Base-by-base conservation (phyloP, 1,139 yeast species). In the Debaryomyces coudertii region DNA sequence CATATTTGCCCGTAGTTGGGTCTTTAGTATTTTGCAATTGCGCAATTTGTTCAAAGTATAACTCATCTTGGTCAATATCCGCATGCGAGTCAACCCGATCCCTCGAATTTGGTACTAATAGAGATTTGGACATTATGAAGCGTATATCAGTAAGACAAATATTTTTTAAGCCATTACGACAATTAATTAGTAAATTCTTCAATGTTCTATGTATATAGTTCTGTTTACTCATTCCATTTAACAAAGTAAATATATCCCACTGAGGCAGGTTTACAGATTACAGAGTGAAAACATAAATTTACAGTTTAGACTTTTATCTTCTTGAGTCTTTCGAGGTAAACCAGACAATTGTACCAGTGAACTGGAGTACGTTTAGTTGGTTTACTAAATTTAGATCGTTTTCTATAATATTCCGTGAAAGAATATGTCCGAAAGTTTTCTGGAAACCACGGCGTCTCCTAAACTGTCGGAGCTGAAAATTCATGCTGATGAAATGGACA, bases 61-160 rank as follows among this genome's bases (percentile, higher is more conserved):
- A 45, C 7, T 45, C 53, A 42, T 71, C 74, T 41, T 69, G 64
- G 12, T 69, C 70, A n/a, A 61, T 51, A 44, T 62, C 62, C 1
- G 62, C 69, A 53, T 71, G 70, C 5, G 77, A 76, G 49, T 72
- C 78, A 12, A 45, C 54, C 25, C 56, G 55, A 41, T 73, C 77
- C 23, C 71, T 52, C 18, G 48, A 47, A 33, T 62, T 65, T 1
- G 77, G 73, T 1, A 63, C 50, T 28, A 71, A 52, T 22, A 69
- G 53, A 15, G 73, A 66, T 73, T 23, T 14, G 11, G 22, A 7
- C 36, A 24, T 22, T 14, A n/a, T 7, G 5, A 4, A 7, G 12
- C 4, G 9, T 11, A n/a, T 12, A 20, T 23, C 1, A 20, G 14
- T 12, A 14, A 9, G 15, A 8, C 9, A 7, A 7, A 12, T 14